phyloP scores from a whole-genome alignment of 345 rosid species.

The Jatropha curcas region DNA sequence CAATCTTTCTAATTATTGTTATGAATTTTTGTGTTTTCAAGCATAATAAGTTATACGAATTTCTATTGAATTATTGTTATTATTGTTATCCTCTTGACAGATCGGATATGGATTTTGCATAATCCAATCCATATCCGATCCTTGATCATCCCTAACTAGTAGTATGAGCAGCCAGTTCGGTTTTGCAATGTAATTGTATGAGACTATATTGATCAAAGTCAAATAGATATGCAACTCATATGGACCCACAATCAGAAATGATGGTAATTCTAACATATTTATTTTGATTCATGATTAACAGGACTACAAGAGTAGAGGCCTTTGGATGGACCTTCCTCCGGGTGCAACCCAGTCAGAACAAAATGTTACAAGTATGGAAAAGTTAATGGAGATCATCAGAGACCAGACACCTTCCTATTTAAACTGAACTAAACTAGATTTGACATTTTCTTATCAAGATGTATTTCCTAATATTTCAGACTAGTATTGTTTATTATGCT shows the following conservation, averaged over 20 bases:
- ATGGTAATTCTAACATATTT: not conserved
- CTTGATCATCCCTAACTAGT: no score
- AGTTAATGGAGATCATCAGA: conserved; percentile 14
- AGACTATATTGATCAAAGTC: no score
- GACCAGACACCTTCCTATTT: conserved; percentile 16
- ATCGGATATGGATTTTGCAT: no score
- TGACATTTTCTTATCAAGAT: conserved; percentile 2
- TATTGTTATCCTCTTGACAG: no score
- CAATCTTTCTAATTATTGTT: no score
- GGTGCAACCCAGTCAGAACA: conserved; percentile 8
- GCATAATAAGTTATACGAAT: no score
- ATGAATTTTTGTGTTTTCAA: no score
- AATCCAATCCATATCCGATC: no score
- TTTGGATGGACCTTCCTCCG: conserved; percentile 37
- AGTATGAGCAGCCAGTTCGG: no score
- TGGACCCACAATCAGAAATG: not conserved
- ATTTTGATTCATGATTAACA: conserved; percentile 3
- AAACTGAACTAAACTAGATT: conserved; percentile 14
- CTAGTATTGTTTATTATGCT: conserved; percentile 31
- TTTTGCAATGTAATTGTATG: no score
- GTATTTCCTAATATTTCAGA: conserved; percentile 23
- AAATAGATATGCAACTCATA: no score
- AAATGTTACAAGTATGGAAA: conserved; percentile 9
- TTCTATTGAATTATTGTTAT: no score
- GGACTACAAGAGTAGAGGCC: conserved; percentile 24